Evolutionary conservation across 2,329 filamentous ascomycete genomes (phyloP).

Genomic region (Ustulina deusta): DNA sequence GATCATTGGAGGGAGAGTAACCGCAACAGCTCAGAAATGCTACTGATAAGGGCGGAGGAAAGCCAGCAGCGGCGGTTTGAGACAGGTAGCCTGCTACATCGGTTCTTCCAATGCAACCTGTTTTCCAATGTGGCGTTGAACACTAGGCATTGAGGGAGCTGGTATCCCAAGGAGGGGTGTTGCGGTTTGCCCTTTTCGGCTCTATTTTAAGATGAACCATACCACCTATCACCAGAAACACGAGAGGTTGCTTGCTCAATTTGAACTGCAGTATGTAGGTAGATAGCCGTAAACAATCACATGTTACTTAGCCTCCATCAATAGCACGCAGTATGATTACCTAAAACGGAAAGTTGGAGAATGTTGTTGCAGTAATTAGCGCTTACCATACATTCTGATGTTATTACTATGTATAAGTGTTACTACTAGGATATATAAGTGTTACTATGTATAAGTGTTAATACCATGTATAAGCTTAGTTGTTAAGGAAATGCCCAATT

Average conservation of each 20-base stretch:
- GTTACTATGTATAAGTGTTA: no score
- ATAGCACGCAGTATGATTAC: no score
- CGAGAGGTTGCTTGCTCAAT: background rate
- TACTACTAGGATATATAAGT: no score
- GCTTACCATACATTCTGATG: no score
- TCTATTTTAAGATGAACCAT: background rate
- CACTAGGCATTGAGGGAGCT: background rate
- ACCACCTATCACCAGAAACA: background rate
- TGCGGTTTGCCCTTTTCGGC: background rate
- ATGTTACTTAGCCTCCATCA: no score
- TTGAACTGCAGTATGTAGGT: background rate
- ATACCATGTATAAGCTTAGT: no score
- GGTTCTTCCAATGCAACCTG: background rate
- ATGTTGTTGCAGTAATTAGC: no score
- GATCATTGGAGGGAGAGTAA: background rate
- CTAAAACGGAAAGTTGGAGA: no score
- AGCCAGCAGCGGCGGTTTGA: background rate
- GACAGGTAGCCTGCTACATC: background rate
- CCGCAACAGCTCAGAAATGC: background rate
- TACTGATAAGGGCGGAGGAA: conserved; percentile 12
- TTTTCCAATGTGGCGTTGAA: background rate
- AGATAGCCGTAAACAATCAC: no score
- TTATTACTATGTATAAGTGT: no score
- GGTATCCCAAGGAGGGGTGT: background rate
- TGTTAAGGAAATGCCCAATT: background rate